Conservation (phyloP, 495 filamentous ascomycete species). For the Penicillium egyptiacum region DNA sequence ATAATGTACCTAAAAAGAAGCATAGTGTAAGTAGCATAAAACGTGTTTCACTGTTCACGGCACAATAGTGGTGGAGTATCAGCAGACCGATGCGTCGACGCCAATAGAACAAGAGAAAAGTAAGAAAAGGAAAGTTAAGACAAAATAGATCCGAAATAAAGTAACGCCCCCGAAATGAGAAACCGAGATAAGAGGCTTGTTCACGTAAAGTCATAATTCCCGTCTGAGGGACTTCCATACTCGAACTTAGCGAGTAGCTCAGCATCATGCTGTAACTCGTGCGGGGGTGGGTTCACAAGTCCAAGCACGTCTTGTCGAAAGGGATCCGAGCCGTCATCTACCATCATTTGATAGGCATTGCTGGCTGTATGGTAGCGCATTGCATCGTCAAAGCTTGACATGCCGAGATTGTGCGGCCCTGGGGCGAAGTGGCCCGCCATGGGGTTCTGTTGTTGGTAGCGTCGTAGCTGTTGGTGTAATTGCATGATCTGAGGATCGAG, state of each 20-base stretch:
- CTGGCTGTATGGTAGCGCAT: slow-evolving; percentile 41
- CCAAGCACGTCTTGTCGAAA: slow-evolving; percentile 44
- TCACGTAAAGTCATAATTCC: slow-evolving; percentile 44
- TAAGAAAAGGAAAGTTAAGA: background rate
- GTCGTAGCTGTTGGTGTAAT: slow-evolving; percentile 40
- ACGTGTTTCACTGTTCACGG: background rate
- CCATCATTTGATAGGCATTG: slow-evolving; percentile 49
- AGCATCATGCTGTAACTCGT: slow-evolving; percentile 46
- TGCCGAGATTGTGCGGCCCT: slow-evolving; percentile 28
- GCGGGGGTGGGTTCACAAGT: slow-evolving; percentile 42
- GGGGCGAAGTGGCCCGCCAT: slow-evolving; percentile 40
- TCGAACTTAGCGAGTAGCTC: slow-evolving; percentile 46
- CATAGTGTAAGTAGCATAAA: background rate
- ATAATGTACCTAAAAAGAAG: background rate
- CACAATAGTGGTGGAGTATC: slow-evolving; percentile 7
- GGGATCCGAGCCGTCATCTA: slow-evolving; percentile 43
- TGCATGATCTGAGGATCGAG: slow-evolving; percentile 50
- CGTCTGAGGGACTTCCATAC: slow-evolving; percentile 43
- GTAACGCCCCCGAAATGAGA: slow-evolving; percentile 2
- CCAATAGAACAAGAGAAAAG: slow-evolving; percentile 1
- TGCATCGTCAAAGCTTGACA: slow-evolving; percentile 41
- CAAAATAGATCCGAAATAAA: background rate
- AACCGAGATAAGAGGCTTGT: slow-evolving; percentile 15
- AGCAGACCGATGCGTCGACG: slow-evolving; percentile 3
- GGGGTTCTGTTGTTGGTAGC: slow-evolving; percentile 40